These are phyloP conservation scores for Millerago galiae DNA, from an alignment of 805 yeast species.

Conservation along the genomic window DNA sequence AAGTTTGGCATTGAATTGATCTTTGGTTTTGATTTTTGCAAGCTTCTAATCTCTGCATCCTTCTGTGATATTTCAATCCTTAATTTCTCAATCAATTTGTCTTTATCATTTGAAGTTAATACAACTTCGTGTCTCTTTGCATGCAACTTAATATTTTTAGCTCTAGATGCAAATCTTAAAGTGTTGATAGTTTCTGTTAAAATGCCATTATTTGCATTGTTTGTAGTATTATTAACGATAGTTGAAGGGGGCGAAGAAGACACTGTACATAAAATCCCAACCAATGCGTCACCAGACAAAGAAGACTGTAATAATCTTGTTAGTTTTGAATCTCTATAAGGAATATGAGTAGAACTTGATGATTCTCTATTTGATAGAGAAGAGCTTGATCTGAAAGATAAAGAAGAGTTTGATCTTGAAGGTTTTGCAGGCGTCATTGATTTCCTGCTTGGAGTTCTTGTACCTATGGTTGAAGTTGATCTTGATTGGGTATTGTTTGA, in stretches of 20 bases:
- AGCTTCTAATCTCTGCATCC: conserved; percentile 40
- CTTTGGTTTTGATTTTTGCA: conserved; percentile 21
- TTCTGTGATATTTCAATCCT: conserved; percentile 56
- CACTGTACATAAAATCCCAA: conserved; percentile 82
- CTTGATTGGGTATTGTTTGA: conserved; percentile 15
- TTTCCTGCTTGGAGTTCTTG: not conserved
- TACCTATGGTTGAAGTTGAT: not conserved
- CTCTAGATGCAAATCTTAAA: conserved; percentile 86
- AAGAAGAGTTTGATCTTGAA: conserved; percentile 1
- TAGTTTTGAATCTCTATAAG: conserved; percentile 88
- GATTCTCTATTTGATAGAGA: not conserved
- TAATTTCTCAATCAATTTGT: conserved; percentile 49
- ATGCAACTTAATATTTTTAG: conserved; percentile 72
- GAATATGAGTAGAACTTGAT: conserved; percentile 50
- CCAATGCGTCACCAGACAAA: conserved; percentile 77
- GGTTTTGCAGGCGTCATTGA: not conserved
- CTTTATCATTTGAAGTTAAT: conserved; percentile 34
- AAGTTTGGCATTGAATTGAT: not conserved
- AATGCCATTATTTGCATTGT: conserved; percentile 35
- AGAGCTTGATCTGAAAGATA: not conserved
- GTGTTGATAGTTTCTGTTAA: conserved; percentile 82
- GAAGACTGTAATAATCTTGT: conserved; percentile 91
- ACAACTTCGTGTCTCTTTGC: conserved; percentile 47
- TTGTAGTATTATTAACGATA: not conserved
- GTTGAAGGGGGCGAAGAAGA: not conserved